Conservation (phyloP, 2,329 filamentous ascomycete genomes). For the Colletotrichum camelliae region DNA sequence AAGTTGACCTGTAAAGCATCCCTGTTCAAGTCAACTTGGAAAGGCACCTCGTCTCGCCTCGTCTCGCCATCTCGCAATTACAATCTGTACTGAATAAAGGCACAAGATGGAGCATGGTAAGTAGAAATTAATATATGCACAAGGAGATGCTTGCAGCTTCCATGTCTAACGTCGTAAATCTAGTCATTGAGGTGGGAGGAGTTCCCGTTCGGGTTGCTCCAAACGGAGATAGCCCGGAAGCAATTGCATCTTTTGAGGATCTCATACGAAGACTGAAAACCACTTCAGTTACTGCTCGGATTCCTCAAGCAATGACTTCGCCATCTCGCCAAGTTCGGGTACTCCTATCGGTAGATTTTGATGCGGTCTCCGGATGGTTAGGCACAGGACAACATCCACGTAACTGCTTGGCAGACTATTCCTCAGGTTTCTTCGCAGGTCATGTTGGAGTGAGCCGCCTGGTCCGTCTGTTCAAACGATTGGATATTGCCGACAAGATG, state of each 20-base stretch:
- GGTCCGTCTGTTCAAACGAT: constrained; percentile 48
- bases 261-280: not conserved
- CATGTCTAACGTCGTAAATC: not conserved
- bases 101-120: not conserved
- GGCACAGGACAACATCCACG: constrained; percentile 55
- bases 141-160: not conserved
- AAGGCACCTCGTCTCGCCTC: not conserved
- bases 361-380: constrained; percentile 58
- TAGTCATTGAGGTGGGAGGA: constrained; percentile 4
- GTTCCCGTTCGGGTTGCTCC: not conserved
- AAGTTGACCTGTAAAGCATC: not conserved
- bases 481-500: constrained; percentile 48
- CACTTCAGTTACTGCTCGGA: not conserved
- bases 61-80: not conserved
- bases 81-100: not conserved
- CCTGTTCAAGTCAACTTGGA: not conserved
- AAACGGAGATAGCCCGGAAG: not conserved
- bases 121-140: not conserved
- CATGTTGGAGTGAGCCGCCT: constrained; percentile 56
- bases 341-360: constrained; percentile 51
- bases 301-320: not conserved
- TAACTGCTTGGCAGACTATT: constrained; percentile 55
- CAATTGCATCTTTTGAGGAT: not conserved
- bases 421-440: constrained; percentile 53
- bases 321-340: constrained; percentile 28